Evolutionary conservation across 2,329 filamentous ascomycete genomes (phyloP).

Genomic region (Penicillium sp.): DNA sequence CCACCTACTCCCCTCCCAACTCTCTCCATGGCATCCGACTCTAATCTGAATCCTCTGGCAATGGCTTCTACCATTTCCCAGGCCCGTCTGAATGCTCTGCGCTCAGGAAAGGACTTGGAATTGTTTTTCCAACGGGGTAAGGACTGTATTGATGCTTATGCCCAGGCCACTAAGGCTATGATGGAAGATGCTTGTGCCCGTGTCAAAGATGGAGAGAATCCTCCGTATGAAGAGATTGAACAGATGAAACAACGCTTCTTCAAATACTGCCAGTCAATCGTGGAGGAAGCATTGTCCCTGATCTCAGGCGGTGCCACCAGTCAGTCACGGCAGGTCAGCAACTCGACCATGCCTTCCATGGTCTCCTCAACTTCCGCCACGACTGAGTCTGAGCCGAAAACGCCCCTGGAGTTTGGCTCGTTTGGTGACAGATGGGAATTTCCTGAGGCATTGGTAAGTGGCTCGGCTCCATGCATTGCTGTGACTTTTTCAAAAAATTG

Average conservation of each 20-base stretch:
- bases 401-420: background rate
- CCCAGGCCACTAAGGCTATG: conserved; percentile 4
- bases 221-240: conserved; percentile 5
- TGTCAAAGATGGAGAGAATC: background rate
- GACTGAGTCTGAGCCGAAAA: background rate
- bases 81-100: background rate
- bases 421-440: background rate
- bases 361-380: background rate
- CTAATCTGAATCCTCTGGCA: background rate
- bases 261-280: conserved; percentile 17
- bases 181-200: conserved; percentile 4
- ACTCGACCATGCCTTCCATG: background rate
- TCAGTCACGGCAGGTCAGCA: background rate
- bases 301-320: background rate
- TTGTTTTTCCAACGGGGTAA: background rate
- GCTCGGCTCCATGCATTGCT: background rate
- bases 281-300: background rate
- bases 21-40: conserved; percentile 14
- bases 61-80: conserved; percentile 2
- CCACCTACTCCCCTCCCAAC: conserved; percentile 11
- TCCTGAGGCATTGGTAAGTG: background rate
- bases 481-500: background rate
- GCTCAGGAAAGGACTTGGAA: background rate
- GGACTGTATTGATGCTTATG: conserved; percentile 4
- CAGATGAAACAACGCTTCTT: conserved; percentile 23